phyloP scores from a whole-genome alignment of 2,329 filamentous ascomycete genomes.

The Neonectria faginata region DNA sequence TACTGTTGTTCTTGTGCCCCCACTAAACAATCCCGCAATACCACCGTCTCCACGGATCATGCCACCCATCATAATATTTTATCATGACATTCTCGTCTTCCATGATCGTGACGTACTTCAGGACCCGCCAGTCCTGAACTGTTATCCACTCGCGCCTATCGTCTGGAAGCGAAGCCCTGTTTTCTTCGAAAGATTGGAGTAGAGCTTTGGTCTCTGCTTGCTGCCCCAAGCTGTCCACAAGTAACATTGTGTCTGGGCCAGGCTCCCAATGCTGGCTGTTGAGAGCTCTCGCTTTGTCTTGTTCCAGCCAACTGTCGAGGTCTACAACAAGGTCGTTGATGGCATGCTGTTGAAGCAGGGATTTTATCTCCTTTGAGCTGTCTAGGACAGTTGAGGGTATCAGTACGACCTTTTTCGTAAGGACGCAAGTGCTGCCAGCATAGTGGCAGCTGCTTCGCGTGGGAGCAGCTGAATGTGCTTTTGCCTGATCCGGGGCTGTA shows the following conservation, averaged over 20 bases:
- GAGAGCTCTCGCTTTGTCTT: constrained; percentile 23
- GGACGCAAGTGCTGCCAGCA: constrained; percentile 51
- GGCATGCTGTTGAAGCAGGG: constrained; percentile 58
- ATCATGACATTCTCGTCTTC: constrained; percentile 50
- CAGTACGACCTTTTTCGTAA: constrained; percentile 54
- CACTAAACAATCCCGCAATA: constrained; percentile 56
- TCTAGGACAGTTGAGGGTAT: constrained; percentile 56
- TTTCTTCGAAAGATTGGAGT: constrained; percentile 49
- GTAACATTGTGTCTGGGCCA: constrained; percentile 48
- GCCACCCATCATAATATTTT: constrained; percentile 51
- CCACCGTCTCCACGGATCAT: constrained; percentile 58
- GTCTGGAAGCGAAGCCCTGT: constrained; percentile 43
- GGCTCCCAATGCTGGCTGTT: constrained; percentile 5
- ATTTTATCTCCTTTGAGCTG: constrained; percentile 51
- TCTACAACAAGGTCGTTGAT: constrained; percentile 51
- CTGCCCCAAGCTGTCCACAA: constrained; percentile 56
- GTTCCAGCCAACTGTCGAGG: constrained; percentile 50
- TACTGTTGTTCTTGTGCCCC: not conserved
- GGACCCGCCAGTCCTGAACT: constrained; percentile 61
- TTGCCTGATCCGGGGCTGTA: not conserved
- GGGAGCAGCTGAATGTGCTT: not conserved
- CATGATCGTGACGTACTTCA: constrained; percentile 54
- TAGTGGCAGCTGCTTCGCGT: constrained; percentile 47
- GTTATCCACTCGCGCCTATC: constrained; percentile 53
- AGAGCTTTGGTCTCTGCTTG: constrained; percentile 50